Percentiles rank a stretch among this genome's conserved stretches.
Evolutionary conservation across 441 rosid species (phyloP).

Genomic region (Gossypium aridum): DNA sequence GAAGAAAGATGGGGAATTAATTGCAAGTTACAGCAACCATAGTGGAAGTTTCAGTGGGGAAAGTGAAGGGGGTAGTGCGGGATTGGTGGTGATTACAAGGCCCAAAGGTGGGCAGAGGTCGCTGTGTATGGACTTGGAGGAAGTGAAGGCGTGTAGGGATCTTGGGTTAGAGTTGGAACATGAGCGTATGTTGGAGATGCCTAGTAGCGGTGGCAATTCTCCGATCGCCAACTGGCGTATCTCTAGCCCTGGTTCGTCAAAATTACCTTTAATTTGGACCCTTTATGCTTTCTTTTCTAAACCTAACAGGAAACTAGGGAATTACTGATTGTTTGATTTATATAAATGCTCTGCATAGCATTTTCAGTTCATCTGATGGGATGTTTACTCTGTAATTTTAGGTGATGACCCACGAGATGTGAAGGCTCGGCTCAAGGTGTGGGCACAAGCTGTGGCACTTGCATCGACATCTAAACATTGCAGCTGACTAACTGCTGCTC

Average conservation of each 20-base stretch:
- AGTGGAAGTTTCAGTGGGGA: conserved; percentile 45
- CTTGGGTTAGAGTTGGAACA: conserved; percentile 69
- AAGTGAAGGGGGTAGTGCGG: conserved; percentile 36
- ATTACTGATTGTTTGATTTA: neutral
- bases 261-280: neutral
- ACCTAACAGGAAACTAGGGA: neutral
- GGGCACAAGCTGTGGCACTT: conserved; percentile 97
- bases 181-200: conserved; percentile 53
- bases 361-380: neutral
- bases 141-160: conserved; percentile 68
- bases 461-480: conserved; percentile 49
- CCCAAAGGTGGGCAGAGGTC: conserved; percentile 58
- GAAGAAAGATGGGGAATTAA: conserved; percentile 20
- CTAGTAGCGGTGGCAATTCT: conserved; percentile 66
- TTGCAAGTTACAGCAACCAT: conserved; percentile 5
- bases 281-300: neutral
- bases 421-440: conserved; percentile 83
- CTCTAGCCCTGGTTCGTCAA: conserved; percentile 71
- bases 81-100: conserved; percentile 59
- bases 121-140: conserved; percentile 65
- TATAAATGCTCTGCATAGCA: neutral
- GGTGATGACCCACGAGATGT: conserved; percentile 95
- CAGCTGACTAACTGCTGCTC: conserved; percentile 14
- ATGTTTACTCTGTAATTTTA: conserved; percentile 12
- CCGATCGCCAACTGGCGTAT: conserved; percentile 87